These are phyloP conservation scores for Apophysomyces sp. DNA, from an alignment of 371 early-diverging fungal genomes.

Conservation along the genomic window DNA sequence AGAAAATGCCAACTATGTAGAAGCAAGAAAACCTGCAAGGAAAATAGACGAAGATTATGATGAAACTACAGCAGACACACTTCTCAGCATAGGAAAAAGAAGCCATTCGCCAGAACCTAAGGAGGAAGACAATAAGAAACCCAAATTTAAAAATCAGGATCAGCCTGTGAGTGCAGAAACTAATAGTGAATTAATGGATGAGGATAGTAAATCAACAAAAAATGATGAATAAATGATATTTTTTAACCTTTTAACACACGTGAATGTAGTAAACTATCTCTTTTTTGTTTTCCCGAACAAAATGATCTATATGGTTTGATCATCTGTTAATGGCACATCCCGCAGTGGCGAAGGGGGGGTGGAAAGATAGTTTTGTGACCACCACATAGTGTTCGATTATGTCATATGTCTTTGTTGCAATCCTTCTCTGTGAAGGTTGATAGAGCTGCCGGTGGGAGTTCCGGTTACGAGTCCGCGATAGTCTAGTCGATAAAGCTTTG, in stretches of 20 bases:
- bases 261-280: too few relatives aligned
- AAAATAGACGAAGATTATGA: constrained; percentile 22
- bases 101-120: neutral
- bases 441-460: constrained; percentile 43
- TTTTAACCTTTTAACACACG: too few relatives aligned
- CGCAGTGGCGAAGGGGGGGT: too few relatives aligned
- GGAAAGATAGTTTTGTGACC: too few relatives aligned
- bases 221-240: neutral
- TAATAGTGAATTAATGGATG: neutral
- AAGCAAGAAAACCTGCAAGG: neutral
- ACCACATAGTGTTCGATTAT: neutral
- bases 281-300: too few relatives aligned
- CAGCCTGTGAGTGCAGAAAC: neutral
- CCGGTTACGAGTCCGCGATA: constrained; percentile 49
- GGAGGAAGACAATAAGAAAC: neutral
- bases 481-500: constrained; percentile 50
- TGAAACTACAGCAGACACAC: constrained; percentile 18
- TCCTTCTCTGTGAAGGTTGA: constrained; percentile 35
- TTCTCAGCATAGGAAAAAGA: constrained; percentile 18
- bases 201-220: neutral
- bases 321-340: too few relatives aligned
- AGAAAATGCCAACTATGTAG: neutral
- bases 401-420: constrained; percentile 33
- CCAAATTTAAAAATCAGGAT: neutral
- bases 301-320: too few relatives aligned